Conservation (phyloP, 108 stramenopile species). For the Cyclotella sp. region DNA sequence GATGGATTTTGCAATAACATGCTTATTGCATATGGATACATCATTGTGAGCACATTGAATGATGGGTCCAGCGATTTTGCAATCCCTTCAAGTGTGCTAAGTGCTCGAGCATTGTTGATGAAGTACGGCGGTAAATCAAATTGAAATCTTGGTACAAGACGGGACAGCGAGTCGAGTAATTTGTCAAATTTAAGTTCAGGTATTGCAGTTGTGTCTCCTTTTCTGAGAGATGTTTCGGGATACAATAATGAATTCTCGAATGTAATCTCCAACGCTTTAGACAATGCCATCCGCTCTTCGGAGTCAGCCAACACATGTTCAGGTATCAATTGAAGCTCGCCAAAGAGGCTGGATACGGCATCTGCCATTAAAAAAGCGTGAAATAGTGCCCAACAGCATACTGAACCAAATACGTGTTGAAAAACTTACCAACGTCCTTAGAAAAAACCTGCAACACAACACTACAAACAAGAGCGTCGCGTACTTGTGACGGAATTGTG, state of each 20-base stretch:
- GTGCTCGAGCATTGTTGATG: slow-evolving; percentile 74
- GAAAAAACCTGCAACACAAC: slow-evolving; percentile 76
- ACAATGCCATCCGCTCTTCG: slow-evolving; percentile 54
- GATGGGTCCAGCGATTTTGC: slow-evolving; percentile 69
- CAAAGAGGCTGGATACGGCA: slow-evolving; percentile 76
- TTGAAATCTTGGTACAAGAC: slow-evolving; percentile 77
- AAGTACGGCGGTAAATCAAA: slow-evolving; percentile 83
- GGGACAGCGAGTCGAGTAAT: slow-evolving; percentile 61
- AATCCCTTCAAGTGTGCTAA: slow-evolving; percentile 77
- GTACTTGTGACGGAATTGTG: slow-evolving; percentile 64
- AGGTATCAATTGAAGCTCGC: slow-evolving; percentile 75
- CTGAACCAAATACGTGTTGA: not conserved
- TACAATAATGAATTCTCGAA: slow-evolving; percentile 60
- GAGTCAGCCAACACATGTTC: slow-evolving; percentile 59
- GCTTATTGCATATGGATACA: slow-evolving; percentile 75
- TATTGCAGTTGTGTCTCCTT: slow-evolving; percentile 41
- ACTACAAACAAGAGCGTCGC: slow-evolving; percentile 81
- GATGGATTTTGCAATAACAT: slow-evolving; percentile 69
- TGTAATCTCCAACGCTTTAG: slow-evolving; percentile 54
- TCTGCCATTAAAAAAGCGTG: not conserved
- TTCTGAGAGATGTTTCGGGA: slow-evolving; percentile 1
- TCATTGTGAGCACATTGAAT: slow-evolving; percentile 71
- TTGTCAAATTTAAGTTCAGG: slow-evolving; percentile 79
- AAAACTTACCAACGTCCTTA: slow-evolving; percentile 45
- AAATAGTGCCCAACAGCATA: not conserved